Evolutionary conservation across 306 rosid species (phyloP).

Genomic region (Pyrus betulifolia): DNA sequence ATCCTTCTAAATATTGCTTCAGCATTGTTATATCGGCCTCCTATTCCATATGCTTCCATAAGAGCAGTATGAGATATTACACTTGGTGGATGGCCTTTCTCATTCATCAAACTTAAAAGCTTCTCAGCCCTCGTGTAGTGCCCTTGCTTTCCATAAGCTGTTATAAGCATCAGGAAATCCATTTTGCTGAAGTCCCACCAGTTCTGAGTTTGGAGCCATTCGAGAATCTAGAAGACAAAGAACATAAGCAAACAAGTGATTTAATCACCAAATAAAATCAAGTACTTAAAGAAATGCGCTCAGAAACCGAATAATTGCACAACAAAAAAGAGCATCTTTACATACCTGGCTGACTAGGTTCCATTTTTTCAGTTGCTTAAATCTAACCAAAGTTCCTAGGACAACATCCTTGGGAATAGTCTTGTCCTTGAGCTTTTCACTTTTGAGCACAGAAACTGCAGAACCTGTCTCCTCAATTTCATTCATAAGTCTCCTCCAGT

Average conservation of each 20-base stretch:
- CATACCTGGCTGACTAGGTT: conserved; percentile 79
- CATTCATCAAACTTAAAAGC: conserved; percentile 58
- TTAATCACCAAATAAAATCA: conserved; percentile 2
- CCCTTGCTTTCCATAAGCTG: conserved; percentile 89
- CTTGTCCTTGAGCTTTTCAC: conserved; percentile 35
- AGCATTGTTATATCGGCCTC: conserved; percentile 65
- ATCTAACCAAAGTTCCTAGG: conserved; percentile 78
- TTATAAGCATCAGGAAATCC: conserved; percentile 90
- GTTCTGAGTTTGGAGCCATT: conserved; percentile 73
- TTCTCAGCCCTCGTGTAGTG: conserved; percentile 72
- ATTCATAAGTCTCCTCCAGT: conserved; percentile 80
- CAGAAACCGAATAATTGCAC: not conserved
- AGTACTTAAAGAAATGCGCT: not conserved
- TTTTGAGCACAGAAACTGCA: conserved; percentile 62
- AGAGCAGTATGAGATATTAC: conserved; percentile 86
- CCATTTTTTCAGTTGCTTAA: conserved; percentile 82
- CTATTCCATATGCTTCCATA: conserved; percentile 96
- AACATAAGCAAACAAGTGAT: not conserved
- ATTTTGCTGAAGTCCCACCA: conserved; percentile 90
- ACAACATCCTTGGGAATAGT: conserved; percentile 56
- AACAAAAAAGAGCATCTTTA: not conserved
- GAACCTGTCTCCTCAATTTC: conserved; percentile 70
- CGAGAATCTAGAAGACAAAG: conserved; percentile 58
- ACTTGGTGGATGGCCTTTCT: conserved; percentile 63
- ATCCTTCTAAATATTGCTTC: conserved; percentile 92